phyloP scores from a whole-genome alignment of 2,329 filamentous ascomycete species.

The Beauveria asiatica region DNA sequence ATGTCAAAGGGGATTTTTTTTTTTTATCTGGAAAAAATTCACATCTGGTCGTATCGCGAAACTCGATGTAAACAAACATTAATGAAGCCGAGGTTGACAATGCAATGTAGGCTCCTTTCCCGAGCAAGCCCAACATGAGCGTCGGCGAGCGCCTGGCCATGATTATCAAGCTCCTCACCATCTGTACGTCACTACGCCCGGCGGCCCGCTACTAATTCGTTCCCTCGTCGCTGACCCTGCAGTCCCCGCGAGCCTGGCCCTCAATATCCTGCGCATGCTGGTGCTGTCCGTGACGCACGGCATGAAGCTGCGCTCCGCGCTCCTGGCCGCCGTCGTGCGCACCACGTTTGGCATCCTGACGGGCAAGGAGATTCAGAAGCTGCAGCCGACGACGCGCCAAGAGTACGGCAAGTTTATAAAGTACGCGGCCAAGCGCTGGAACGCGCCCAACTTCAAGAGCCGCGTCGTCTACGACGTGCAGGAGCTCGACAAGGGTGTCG shows the following conservation, averaged over 20 bases:
- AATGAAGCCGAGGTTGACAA: not conserved
- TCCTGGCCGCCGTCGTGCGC: constrained; percentile 14
- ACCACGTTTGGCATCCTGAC: constrained; percentile 16
- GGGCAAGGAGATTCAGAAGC: constrained; percentile 17
- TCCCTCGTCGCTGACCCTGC: not conserved
- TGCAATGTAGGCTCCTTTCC: constrained; percentile 3
- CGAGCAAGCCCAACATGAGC: constrained; percentile 16
- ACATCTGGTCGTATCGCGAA: not conserved
- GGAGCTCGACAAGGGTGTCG: constrained; percentile 12
- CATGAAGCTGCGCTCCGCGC: constrained; percentile 13
- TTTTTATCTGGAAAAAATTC: not conserved
- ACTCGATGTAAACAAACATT: not conserved
- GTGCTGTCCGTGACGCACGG: constrained; percentile 14
- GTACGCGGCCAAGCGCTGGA: constrained; percentile 12
- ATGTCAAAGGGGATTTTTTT: not conserved
- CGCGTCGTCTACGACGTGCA: constrained; percentile 15
- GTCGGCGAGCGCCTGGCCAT: constrained; percentile 14
- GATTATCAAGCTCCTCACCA: constrained; percentile 11
- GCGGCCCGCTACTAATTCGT: not conserved
- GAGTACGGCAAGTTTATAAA: constrained; percentile 18
- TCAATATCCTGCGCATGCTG: constrained; percentile 11
- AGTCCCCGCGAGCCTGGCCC: constrained; percentile 13
- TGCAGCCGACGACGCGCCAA: constrained; percentile 14
- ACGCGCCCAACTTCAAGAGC: constrained; percentile 10
- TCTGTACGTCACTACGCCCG: constrained; percentile 11